phyloP scores from a whole-genome alignment of 164 flowering plant species.

The Echeveria elegans region DNA sequence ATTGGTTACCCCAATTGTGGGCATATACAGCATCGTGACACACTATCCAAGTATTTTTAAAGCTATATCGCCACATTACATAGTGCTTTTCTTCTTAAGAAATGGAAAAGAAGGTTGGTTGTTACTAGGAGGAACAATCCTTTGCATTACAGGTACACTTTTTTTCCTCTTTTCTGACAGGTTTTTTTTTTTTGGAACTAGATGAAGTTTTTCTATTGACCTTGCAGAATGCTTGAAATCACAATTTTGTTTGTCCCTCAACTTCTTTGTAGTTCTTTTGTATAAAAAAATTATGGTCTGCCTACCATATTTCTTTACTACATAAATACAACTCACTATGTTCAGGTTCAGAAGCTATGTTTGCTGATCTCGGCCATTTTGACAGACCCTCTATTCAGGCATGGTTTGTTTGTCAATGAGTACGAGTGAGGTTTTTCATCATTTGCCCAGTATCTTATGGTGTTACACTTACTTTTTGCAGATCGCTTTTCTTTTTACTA shows the following conservation, averaged over 20 bases:
- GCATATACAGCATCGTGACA: conserved; percentile 53
- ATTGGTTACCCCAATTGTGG: conserved; percentile 57
- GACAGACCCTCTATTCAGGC: conserved; percentile 69
- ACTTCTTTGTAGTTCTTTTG: no score
- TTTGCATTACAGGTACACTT: conserved; percentile 68
- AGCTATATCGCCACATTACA: conserved; percentile 72
- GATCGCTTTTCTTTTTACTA: conserved; percentile 66
- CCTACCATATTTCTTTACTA: neutral
- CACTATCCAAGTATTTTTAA: conserved; percentile 71
- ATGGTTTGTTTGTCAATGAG: neutral
- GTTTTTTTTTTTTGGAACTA: no score
- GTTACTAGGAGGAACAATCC: conserved; percentile 68
- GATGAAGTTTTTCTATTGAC: neutral
- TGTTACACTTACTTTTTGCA: conserved; percentile 20
- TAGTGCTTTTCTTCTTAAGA: conserved; percentile 42
- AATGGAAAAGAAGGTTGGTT: conserved; percentile 77
- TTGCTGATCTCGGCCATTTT: conserved; percentile 92
- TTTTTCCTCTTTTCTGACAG: neutral
- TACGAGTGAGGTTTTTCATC: conserved; percentile 1
- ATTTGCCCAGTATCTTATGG: conserved; percentile 6
- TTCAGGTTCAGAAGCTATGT: conserved; percentile 78
- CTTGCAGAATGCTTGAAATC: neutral
- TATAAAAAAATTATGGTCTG: neutral
- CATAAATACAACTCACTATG: conserved; percentile 1
- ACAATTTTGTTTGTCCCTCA: neutral